A percentile compares a stretch with the other conserved stretches of the same genome.
phyloP scores from a whole-genome alignment of 2,329 filamentous ascomycete genomes.

The Metarhizium sp. region DNA sequence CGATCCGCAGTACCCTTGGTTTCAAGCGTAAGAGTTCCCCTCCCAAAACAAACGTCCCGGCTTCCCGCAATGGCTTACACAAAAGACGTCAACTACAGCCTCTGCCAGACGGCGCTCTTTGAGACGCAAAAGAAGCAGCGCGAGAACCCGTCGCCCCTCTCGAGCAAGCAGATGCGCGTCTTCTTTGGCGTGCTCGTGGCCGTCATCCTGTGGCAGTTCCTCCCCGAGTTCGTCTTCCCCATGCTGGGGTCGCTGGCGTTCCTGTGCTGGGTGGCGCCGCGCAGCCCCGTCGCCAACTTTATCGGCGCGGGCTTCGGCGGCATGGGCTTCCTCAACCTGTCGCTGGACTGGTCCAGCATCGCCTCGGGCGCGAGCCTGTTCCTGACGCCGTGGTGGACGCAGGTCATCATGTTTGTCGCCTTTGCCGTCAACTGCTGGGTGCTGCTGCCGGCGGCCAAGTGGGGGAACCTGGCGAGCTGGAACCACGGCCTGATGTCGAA shows the following conservation, averaged over 20 bases:
- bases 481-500: slow-evolving; percentile 50
- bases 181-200: slow-evolving; percentile 45
- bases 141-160: slow-evolving; percentile 36
- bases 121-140: slow-evolving; percentile 45
- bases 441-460: slow-evolving; percentile 48
- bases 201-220: slow-evolving; percentile 51
- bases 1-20: slow-evolving; percentile 36
- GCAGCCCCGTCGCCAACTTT: slow-evolving; percentile 49
- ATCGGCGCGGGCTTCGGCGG: slow-evolving; percentile 51
- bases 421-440: slow-evolving; percentile 50
- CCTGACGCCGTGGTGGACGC: slow-evolving; percentile 49
- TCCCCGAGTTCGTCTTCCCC: slow-evolving; percentile 51
- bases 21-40: slow-evolving; percentile 25
- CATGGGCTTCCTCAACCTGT: slow-evolving; percentile 52
- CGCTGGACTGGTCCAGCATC: slow-evolving; percentile 52
- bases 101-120: slow-evolving; percentile 48
- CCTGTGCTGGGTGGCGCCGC: slow-evolving; percentile 53
- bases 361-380: slow-evolving; percentile 42
- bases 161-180: slow-evolving; percentile 43
- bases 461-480: slow-evolving; percentile 42
- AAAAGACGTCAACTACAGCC: slow-evolving; percentile 9
- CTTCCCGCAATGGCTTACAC: too few species aligned
- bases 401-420: slow-evolving; percentile 44
- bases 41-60: too few species aligned
- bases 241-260: slow-evolving; percentile 51